phyloP scores from a whole-genome alignment of 768 basidiomycete species.

The Trametes elegans region DNA sequence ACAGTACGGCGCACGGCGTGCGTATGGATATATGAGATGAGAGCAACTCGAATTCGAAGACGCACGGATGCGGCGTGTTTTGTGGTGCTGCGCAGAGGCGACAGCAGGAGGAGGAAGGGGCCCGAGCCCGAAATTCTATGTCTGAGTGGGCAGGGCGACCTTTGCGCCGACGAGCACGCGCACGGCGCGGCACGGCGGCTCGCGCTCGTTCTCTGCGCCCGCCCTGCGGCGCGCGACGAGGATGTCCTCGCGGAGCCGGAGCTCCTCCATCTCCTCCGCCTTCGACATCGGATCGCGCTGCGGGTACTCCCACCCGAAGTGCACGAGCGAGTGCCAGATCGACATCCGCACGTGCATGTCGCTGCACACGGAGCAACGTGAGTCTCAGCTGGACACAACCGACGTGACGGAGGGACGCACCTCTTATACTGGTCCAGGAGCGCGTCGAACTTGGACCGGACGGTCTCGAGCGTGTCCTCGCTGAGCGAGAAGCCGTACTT shows the following conservation, averaged over 20 bases:
- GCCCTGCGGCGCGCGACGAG: constrained; percentile 18
- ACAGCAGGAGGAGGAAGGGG: too few relatives aligned
- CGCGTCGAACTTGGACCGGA: constrained; percentile 21
- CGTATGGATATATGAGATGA: too few relatives aligned
- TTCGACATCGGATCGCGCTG: constrained; percentile 24
- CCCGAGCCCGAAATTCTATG: too few relatives aligned
- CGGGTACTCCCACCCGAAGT: constrained; percentile 27
- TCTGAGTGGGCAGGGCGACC: neutral
- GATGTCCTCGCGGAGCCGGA: constrained; percentile 28
- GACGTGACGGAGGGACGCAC: constrained; percentile 14
- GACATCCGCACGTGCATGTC: constrained; percentile 28
- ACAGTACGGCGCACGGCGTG: too few relatives aligned
- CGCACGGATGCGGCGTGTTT: too few relatives aligned
- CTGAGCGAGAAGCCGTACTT: constrained; percentile 21
- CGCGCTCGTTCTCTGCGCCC: constrained; percentile 10
- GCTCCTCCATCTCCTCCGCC: constrained; percentile 25
- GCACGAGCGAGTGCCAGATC: constrained; percentile 25
- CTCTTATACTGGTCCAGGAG: constrained; percentile 24
- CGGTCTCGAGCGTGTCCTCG: constrained; percentile 17
- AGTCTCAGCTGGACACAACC: neutral
- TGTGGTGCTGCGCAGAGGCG: too few relatives aligned
- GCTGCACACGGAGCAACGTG: neutral
- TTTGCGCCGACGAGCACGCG: constrained; percentile 12
- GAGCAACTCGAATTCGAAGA: too few relatives aligned
- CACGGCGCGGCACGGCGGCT: constrained; percentile 9